Evolutionary conservation across 2,329 filamentous ascomycete genomes (phyloP).

Genomic region (Botrytis pseudocinerea): DNA sequence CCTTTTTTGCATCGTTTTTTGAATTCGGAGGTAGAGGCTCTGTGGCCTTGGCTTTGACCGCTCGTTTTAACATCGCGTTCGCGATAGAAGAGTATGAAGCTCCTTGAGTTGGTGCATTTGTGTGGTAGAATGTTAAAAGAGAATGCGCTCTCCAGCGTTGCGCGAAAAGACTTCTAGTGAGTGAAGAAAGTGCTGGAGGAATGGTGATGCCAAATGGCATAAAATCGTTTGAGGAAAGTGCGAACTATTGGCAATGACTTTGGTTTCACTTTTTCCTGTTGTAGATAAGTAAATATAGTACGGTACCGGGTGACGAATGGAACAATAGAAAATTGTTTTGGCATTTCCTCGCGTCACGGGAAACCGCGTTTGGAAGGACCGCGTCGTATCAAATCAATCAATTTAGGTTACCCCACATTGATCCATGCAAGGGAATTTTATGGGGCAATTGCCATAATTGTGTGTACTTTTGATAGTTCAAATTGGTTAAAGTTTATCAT

Average conservation of each 20-base stretch:
- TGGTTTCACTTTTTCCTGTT: conserved; percentile 21
- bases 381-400: conserved; percentile 16
- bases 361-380: not conserved
- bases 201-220: conserved; percentile 38
- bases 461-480: not conserved
- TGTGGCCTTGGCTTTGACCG: conserved; percentile 30
- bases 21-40: conserved; percentile 26
- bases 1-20: conserved; percentile 45
- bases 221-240: conserved; percentile 33
- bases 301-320: not conserved
- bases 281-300: not conserved
- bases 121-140: conserved; percentile 25
- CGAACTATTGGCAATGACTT: conserved; percentile 25
- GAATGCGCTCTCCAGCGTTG: conserved; percentile 36
- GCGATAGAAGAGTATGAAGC: conserved; percentile 37
- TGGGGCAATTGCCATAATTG: not conserved
- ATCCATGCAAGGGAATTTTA: not conserved
- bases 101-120: conserved; percentile 31
- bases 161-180: conserved; percentile 34
- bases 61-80: conserved; percentile 42
- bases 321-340: conserved; percentile 12
- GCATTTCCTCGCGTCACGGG: conserved; percentile 16
- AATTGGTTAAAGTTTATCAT: not conserved
- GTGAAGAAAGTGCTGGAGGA: conserved; percentile 35
- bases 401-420: conserved; percentile 8